Evolutionary conservation across 257 asterid species (phyloP), one percentile per base, ranked within the genome.

Genomic region (Nicotiana tomentosiformis): DNA sequence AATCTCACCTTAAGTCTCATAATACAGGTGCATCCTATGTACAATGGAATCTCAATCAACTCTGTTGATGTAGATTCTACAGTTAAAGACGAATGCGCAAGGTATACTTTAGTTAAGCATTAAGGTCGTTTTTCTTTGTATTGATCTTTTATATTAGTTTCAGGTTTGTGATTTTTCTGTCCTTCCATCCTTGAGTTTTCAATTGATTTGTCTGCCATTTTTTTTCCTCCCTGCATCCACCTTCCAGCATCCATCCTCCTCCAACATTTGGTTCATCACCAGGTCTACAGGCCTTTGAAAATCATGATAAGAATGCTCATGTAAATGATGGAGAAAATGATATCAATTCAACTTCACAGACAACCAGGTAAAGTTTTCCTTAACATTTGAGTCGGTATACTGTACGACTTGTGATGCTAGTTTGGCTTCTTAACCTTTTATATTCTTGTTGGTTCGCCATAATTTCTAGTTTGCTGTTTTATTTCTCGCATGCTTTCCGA

Each of bases 241-340:
- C 46, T 37, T 37, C 46, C 46, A 37, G 46, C 46, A 37, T 37
- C 46, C 46, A 86, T 78, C 88, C 90, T 8, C 92, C 91, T 32
- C 92, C 92, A 62, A 88, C 92, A n/a, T 90, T 90, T 84, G 92
- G 92, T 77, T 86, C 92, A 33, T 82, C 92, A 32, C 83, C 90
- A 57, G 86, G 84, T 82, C 91, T 86, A 32, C 91, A 88, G 72
- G 83, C 77, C 84, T 87, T 90, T 83, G 89, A 83, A 39, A 82
- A 80, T 82, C 88, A 76, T 67, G 81, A 84, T 58, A 82, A 77
- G 60, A 82, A 46, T 69, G 37, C 82, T 67, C 87, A 81, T 65
- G 82, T 4, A 14, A 81, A 67, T 72, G 84, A 85, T 82, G 88
- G 53, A 32, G 88, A 86, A 46, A 66, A 76, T 62, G 84, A 81